Conservation (phyloP, 2,329 filamentous ascomycete species). For the Alternaria brassicae region DNA sequence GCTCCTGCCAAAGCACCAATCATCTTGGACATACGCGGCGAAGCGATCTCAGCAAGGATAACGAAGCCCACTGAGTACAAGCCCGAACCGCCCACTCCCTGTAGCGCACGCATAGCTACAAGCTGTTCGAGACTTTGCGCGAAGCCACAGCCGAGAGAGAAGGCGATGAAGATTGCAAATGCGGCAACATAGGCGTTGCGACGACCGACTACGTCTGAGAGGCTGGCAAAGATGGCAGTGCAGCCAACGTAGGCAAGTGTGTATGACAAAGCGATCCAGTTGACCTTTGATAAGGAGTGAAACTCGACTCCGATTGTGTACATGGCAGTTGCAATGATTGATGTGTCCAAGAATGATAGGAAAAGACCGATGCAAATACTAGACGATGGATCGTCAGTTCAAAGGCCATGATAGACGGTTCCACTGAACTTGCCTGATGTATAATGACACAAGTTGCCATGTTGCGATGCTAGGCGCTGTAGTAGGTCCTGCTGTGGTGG, state of each 20-base stretch:
- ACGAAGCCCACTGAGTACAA: slow-evolving; percentile 38
- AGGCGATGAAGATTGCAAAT: slow-evolving; percentile 37
- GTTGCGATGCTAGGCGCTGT: not conserved
- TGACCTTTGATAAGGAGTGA: slow-evolving; percentile 36
- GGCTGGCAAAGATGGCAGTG: slow-evolving; percentile 49
- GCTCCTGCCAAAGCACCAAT: slow-evolving; percentile 8
- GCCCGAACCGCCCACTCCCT: slow-evolving; percentile 45
- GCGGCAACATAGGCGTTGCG: slow-evolving; percentile 35
- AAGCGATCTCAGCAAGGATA: slow-evolving; percentile 40
- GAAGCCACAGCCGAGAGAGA: slow-evolving; percentile 44
- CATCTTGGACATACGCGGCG: slow-evolving; percentile 15
- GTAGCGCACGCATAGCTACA: slow-evolving; percentile 44
- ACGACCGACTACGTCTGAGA: slow-evolving; percentile 45
- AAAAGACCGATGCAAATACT: slow-evolving; percentile 63
- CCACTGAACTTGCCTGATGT: not conserved
- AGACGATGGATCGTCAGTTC: not conserved
- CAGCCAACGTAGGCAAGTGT: slow-evolving; percentile 63
- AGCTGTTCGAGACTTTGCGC: slow-evolving; percentile 39
- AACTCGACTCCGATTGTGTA: slow-evolving; percentile 64
- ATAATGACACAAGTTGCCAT: not conserved
- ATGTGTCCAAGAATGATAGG: slow-evolving; percentile 65
- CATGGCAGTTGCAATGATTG: slow-evolving; percentile 66
- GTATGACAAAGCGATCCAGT: slow-evolving; percentile 34
- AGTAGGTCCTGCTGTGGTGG: not conserved
- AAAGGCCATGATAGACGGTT: not conserved